These are phyloP conservation scores for Cardamine resedifolia DNA, from an alignment of 345 rosid genomes.

Conservation along the genomic window DNA sequence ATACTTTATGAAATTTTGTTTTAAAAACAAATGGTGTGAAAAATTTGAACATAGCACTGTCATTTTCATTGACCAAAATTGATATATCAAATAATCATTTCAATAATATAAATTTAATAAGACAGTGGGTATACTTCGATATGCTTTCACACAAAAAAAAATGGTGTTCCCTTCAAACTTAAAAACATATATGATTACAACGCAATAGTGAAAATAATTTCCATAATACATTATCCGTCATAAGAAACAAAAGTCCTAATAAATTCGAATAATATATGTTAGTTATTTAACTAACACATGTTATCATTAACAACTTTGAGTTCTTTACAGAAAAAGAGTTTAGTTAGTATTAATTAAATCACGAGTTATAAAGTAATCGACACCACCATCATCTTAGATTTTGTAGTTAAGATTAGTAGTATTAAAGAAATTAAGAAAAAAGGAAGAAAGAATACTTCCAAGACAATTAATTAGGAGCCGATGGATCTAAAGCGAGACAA, in stretches of 20 bases:
- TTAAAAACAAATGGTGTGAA: background rate
- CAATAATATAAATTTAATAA: background rate
- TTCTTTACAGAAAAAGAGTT: background rate
- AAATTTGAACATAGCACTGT: background rate
- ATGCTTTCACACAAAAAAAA: background rate
- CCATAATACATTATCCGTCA: background rate
- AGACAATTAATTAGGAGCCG: slow-evolving; percentile 16
- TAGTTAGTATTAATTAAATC: slow-evolving; percentile 20
- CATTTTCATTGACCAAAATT: slow-evolving; percentile 30
- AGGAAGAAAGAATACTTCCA: background rate
- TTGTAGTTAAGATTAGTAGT: slow-evolving; percentile 12
- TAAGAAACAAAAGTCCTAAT: background rate
- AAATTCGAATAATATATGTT: slow-evolving; percentile 1
- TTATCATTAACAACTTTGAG: slow-evolving; percentile 27
- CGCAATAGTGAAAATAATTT: background rate
- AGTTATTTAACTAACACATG: slow-evolving; percentile 34
- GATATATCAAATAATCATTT: background rate
- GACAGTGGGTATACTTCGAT: background rate
- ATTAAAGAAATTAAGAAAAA: background rate
- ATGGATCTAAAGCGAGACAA: slow-evolving; percentile 8
- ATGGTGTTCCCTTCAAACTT: background rate
- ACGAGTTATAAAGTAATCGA: slow-evolving; percentile 33
- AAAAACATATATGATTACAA: background rate
- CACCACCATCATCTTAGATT: slow-evolving; percentile 30
- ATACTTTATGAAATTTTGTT: background rate